Percentiles rank a stretch among this genome's conserved stretches.
These are phyloP conservation scores for Lactifluus echinatus DNA, from an alignment of 768 basidiomycete genomes.

Conservation along the genomic window DNA sequence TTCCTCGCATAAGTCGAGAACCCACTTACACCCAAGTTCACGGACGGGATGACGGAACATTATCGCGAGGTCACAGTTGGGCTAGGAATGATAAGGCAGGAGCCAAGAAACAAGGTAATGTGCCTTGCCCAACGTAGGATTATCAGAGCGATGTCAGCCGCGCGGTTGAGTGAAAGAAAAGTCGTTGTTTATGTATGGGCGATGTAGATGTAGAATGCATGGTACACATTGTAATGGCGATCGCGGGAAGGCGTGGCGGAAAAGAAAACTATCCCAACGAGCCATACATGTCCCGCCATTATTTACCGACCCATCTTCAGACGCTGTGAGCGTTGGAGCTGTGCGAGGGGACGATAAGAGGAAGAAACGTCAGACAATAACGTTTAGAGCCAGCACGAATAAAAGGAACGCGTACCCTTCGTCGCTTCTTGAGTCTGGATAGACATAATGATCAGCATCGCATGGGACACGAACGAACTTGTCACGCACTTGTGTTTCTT, in stretches of 20 bases:
- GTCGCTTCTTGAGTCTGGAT: conserved; percentile 76
- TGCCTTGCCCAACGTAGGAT: no score
- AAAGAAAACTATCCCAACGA: not conserved
- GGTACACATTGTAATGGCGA: not conserved
- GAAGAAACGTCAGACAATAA: not conserved
- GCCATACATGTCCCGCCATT: not conserved
- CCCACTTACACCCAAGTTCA: no score
- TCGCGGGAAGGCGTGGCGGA: not conserved
- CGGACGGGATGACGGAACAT: no score
- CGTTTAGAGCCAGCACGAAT: not conserved
- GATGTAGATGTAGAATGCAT: not conserved
- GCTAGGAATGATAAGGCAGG: not conserved
- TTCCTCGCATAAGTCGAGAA: no score
- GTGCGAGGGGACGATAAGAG: not conserved
- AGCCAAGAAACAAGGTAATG: no score
- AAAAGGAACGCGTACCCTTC: conserved; percentile 52
- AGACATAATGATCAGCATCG: not conserved
- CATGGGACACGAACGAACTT: conserved; percentile 5
- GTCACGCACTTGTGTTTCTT: conserved; percentile 89
- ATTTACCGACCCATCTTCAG: conserved; percentile 19
- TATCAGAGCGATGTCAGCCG: not conserved
- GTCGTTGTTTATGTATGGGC: not conserved
- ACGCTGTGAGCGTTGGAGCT: conserved; percentile 19
- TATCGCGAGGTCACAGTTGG: not conserved
- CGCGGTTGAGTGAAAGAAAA: not conserved